A percentile compares a stretch with the other conserved stretches of the same genome.
These are phyloP conservation scores for Eucalyptus caleyi DNA, from an alignment of 345 rosid genomes.

Conservation along the genomic window DNA sequence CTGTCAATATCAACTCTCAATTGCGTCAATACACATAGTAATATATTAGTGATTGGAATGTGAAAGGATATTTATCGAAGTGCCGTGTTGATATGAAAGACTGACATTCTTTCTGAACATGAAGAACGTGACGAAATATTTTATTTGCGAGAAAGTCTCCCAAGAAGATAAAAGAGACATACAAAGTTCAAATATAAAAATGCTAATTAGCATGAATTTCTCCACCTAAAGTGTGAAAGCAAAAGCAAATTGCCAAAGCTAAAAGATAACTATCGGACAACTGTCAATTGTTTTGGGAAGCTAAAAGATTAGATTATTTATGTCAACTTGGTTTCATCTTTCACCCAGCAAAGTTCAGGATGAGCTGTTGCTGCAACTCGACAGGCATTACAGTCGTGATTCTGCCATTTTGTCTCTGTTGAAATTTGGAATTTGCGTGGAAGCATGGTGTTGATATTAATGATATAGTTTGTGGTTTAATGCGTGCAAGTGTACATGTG, in stretches of 20 bases:
- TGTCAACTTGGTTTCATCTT: neutral
- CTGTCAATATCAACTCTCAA: neutral
- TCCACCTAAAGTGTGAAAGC: neutral
- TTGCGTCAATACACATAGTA: neutral
- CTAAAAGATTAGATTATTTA: neutral
- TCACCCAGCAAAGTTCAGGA: neutral
- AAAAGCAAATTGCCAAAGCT: neutral
- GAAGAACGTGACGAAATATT: too few relatives aligned
- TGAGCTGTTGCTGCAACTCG: neutral
- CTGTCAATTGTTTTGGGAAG: neutral
- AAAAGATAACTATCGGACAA: neutral
- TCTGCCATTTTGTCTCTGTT: neutral
- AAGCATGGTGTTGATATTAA: too few relatives aligned
- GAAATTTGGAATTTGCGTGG: too few relatives aligned
- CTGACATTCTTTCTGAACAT: rapidly evolving
- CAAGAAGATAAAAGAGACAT: neutral
- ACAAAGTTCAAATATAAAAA: neutral
- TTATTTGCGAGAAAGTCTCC: neutral
- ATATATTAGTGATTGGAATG: neutral
- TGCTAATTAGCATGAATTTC: neutral
- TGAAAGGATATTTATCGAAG: neutral
- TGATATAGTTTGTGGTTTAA: too few relatives aligned
- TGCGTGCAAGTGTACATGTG: too few relatives aligned
- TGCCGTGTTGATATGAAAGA: neutral
- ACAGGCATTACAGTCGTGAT: neutral